These are phyloP conservation scores for Diaporthe sp. DNA, from an alignment of 2,329 filamentous ascomycete genomes.

Conservation along the genomic window DNA sequence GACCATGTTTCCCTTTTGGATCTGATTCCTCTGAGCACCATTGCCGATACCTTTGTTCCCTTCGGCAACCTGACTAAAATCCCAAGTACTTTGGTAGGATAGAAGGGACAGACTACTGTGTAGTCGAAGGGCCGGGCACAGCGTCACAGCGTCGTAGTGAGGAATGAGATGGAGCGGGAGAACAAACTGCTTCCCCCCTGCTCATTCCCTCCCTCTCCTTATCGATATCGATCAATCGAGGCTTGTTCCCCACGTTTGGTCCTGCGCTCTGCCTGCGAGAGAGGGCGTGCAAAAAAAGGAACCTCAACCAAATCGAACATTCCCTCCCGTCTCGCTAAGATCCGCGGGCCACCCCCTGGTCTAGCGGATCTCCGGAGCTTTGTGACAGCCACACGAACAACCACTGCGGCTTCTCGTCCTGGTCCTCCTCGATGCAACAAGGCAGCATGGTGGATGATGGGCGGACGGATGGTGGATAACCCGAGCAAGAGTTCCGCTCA, in stretches of 20 bases:
- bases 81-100: no score
- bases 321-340: slow-evolving; percentile 29
- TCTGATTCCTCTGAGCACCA: not conserved
- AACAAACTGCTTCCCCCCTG: not conserved
- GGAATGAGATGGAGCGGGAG: not conserved
- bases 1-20: not conserved
- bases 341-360: slow-evolving; percentile 10
- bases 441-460: not conserved
- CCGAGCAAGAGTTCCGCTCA: slow-evolving; percentile 7
- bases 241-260: slow-evolving; percentile 4
- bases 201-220: not conserved
- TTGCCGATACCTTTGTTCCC: not conserved
- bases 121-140: not conserved
- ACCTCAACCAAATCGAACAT: slow-evolving; percentile 35
- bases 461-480: no score
- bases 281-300: slow-evolving; percentile 9
- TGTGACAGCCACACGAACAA: slow-evolving; percentile 12
- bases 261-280: not conserved
- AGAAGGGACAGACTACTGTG: no score
- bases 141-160: not conserved
- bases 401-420: not conserved
- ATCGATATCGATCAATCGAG: slow-evolving; percentile 39
- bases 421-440: slow-evolving; percentile 21
- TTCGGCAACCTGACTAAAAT: not conserved
- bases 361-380: slow-evolving; percentile 37